A percentile compares a stretch with the other conserved stretches of the same genome.
Evolutionary conservation across 495 filamentous ascomycete species (phyloP).

Genomic region (Tetracladium setigerum): DNA sequence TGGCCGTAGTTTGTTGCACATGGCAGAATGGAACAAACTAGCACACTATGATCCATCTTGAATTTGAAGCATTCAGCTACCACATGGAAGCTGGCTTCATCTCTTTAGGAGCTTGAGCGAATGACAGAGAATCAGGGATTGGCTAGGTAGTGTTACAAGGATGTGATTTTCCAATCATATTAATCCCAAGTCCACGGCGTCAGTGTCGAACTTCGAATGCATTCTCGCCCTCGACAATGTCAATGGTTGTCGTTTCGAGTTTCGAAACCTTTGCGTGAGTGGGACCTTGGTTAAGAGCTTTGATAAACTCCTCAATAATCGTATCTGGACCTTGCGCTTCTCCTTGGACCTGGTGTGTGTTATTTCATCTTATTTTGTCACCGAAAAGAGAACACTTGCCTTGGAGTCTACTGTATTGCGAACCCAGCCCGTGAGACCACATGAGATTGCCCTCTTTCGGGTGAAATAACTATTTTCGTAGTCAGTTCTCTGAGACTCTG

Average conservation of each 20-base stretch:
- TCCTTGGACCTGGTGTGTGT: slow-evolving; percentile 62
- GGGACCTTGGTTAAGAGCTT: slow-evolving; percentile 71
- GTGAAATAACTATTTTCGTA: slow-evolving; percentile 54
- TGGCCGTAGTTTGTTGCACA: too few relatives aligned
- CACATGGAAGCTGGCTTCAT: too few relatives aligned
- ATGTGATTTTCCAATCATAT: too few relatives aligned
- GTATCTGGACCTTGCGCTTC: slow-evolving; percentile 74
- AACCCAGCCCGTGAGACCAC: slow-evolving; percentile 71
- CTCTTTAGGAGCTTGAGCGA: too few relatives aligned
- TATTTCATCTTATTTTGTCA: slow-evolving; percentile 1
- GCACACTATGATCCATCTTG: too few relatives aligned
- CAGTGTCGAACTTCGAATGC: slow-evolving; percentile 47
- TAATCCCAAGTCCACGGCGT: too few relatives aligned
- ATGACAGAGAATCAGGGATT: too few relatives aligned
- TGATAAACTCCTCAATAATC: slow-evolving; percentile 58
- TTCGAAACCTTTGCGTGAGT: slow-evolving; percentile 57
- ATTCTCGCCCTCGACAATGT: slow-evolving; percentile 51
- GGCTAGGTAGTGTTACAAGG: too few relatives aligned
- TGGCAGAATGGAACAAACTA: too few relatives aligned
- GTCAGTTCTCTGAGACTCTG: not conserved
- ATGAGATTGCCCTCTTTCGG: slow-evolving; percentile 53
- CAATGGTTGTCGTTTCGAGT: slow-evolving; percentile 60
- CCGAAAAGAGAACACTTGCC: slow-evolving; percentile 30
- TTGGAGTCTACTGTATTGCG: slow-evolving; percentile 67
- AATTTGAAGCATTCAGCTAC: too few relatives aligned